Base-by-base conservation (phyloP, 2,329 filamentous ascomycete genomes). In the Diplodia mutila region DNA sequence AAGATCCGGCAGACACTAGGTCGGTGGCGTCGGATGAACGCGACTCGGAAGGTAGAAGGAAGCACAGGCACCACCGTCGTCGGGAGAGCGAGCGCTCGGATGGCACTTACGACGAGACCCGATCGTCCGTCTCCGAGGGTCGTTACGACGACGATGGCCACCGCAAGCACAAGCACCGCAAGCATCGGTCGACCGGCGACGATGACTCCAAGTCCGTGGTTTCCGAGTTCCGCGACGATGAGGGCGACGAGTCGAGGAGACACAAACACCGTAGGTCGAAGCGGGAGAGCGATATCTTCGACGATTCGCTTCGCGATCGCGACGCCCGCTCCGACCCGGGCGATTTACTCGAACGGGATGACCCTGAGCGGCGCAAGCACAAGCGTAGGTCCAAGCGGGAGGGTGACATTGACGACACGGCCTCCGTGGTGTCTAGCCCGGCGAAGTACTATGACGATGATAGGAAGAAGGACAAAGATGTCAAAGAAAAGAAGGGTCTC, bases 401-500 rank as follows among this genome's bases (percentile, higher is more conserved):
- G 37, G 80, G 74, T 3, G 79, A 81, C 27, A 66, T 77, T 46
- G 80, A 83, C 61, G 82, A 83, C 65, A 76, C 74, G 37, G 75
- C 73, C 4, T 83, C 81, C 27, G 54, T 79, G 5, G 73, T 76
- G 4, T 82, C 82, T 4, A 75, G 77, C 5, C 75, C 80, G 23
- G 77, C 80, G 12, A 75, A 77, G 49, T 75, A 75, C 51, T 77
- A 80, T 27, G 80, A 81, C 32, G 80, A 81, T 14, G 75, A 79
- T 25, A 73, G 71, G 4, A 75, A 69, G 65, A 75, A 73, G 61
- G 73, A 75, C 21, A 75, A 72, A 67, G 72, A 77, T 46, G n/a
- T n/a, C n/a, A 78, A 81, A 69, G 80, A 67, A 21, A 80, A 81
- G 70, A 81, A 81, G 59, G 79, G 79, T 57, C 65, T 85, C 8